These are phyloP conservation scores for Cordyceps javanica DNA, from an alignment of 2,329 filamentous ascomycete genomes.

Conservation along the genomic window DNA sequence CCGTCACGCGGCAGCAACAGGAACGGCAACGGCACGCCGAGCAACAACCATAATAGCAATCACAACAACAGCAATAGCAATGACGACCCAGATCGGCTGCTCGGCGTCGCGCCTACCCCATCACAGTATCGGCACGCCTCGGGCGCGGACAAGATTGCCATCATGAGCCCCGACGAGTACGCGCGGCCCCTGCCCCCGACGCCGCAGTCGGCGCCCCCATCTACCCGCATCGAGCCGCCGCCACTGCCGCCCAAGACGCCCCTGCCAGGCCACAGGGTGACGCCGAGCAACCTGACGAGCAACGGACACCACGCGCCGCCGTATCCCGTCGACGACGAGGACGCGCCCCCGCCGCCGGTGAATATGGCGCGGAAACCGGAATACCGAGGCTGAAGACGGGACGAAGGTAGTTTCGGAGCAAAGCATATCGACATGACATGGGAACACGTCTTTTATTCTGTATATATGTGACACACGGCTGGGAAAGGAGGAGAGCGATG, in stretches of 20 bases:
- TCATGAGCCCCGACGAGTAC: slow-evolving; percentile 54
- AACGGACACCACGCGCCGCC: slow-evolving; percentile 48
- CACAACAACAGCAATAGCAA: slow-evolving; percentile 24
- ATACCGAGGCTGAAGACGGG: slow-evolving; percentile 42
- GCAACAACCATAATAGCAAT: slow-evolving; percentile 30
- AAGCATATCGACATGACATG: too few relatives aligned
- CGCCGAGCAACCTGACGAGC: slow-evolving; percentile 11
- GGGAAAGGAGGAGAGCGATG: background rate
- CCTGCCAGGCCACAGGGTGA: slow-evolving; percentile 45
- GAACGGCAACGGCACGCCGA: slow-evolving; percentile 26
- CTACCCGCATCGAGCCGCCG: slow-evolving; percentile 51
- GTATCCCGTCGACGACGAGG: slow-evolving; percentile 62
- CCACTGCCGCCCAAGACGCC: slow-evolving; percentile 74
- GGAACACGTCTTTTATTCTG: background rate
- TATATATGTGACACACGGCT: background rate
- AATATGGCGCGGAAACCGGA: slow-evolving; percentile 84
- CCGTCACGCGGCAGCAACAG: slow-evolving; percentile 19
- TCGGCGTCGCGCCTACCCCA: slow-evolving; percentile 52
- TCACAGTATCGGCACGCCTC: slow-evolving; percentile 51
- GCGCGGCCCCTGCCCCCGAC: slow-evolving; percentile 33
- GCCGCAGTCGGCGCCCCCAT: slow-evolving; percentile 25
- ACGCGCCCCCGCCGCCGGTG: slow-evolving; percentile 75
- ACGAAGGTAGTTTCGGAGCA: background rate
- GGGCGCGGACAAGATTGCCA: slow-evolving; percentile 60
- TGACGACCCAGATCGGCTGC: slow-evolving; percentile 43